Evolutionary conservation across 179 eudicot genomes (phyloP), one percentile per base, ranked within the genome.

Genomic region (Camellia oleifera): DNA sequence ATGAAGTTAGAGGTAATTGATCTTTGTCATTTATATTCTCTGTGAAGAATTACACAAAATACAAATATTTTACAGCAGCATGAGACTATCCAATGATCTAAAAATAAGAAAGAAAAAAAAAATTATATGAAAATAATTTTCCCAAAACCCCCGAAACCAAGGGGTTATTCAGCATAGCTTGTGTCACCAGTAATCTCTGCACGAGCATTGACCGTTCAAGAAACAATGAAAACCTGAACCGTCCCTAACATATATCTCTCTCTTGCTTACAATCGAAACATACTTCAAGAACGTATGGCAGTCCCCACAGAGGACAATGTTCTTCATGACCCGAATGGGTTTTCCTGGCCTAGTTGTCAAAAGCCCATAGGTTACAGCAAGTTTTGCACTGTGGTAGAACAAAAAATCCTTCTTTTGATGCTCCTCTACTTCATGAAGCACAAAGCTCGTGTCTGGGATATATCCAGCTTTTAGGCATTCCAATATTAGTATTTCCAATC

Each of bases 341-440:
- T 82, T 88, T 52, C 90, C 90, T 26, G 83, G 89, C 83, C 65
- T 81, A 42, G 86, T 88, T 80, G 69, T 85, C 65, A 96, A 74
- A 73, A 96, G 89, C 65, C 91, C 93, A 76, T 86, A 89, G 18
- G 98, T 86, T 57, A 86, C 90, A 5, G 96, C 97, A 68, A 96
- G 82, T 88, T 96, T 96, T 32, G 94, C 95, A 75, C 99, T 92
- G 80, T 96, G 99, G 84, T 91, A 88, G 82, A 86, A 86, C 88
- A 96, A 88, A 81, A 94, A 96, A 60, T 91, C 89, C 66, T 79
- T 90, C 85, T 94, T 96, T 63, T 94, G 99, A 82, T 85, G 82
- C 82, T 96, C 99, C 87, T 92, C 98, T 50, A 92, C 95, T 82
- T 96, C 99, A 75, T 94, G 99, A 70, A 96, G 94, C 83, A 96